These are phyloP conservation scores for Aspergillus haitiensis DNA, from an alignment of 495 filamentous ascomycete genomes.

Conservation along the genomic window DNA sequence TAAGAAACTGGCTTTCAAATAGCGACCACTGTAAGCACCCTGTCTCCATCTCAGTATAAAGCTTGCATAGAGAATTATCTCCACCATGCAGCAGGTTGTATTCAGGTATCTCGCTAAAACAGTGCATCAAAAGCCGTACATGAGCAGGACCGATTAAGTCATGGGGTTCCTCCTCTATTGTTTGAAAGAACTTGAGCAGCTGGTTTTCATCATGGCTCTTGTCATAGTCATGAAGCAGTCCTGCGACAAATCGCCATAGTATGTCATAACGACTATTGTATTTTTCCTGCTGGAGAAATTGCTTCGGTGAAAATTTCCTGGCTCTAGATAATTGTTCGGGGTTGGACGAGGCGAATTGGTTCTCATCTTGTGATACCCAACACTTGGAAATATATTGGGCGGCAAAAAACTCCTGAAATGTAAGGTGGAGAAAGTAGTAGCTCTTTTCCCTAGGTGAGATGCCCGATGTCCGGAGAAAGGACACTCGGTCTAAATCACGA, in stretches of 20 bases:
- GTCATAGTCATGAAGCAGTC: constrained; percentile 31
- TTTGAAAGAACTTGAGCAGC: constrained; percentile 32
- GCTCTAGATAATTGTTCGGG: constrained; percentile 23
- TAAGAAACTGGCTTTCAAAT: background rate
- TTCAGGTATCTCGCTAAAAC: constrained; percentile 33
- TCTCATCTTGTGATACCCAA: constrained; percentile 24
- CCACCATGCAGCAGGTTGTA: background rate
- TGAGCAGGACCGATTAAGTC: constrained; percentile 42
- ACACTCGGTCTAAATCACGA: constrained; percentile 27
- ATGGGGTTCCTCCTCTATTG: constrained; percentile 37
- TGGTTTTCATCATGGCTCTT: constrained; percentile 7
- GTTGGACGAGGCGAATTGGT: background rate
- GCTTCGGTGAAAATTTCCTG: constrained; percentile 24
- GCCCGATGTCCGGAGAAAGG: constrained; percentile 37
- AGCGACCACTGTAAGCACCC: constrained; percentile 3
- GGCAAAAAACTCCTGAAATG: constrained; percentile 28
- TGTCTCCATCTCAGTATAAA: background rate
- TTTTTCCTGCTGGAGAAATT: constrained; percentile 40
- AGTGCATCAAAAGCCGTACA: constrained; percentile 44
- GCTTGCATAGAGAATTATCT: background rate
- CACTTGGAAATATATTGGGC: constrained; percentile 41
- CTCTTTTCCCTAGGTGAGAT: constrained; percentile 13
- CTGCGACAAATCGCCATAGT: constrained; percentile 47
- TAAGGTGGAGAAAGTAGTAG: constrained; percentile 42
- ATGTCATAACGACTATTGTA: constrained; percentile 43